Evolutionary conservation across 352 stramenopile genomes (phyloP).

Genomic region (Globisporangium emineosum): DNA sequence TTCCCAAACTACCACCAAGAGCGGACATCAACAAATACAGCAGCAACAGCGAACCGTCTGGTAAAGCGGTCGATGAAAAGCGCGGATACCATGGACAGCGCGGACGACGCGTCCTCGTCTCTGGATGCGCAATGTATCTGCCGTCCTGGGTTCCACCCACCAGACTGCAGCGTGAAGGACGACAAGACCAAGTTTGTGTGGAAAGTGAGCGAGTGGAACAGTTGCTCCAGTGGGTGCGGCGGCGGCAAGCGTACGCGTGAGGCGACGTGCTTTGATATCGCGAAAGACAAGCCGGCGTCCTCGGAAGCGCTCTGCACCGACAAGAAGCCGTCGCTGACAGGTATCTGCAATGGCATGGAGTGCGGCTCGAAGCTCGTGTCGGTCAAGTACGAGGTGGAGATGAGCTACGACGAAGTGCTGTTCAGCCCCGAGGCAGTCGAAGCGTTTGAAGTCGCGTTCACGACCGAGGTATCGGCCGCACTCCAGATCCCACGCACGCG

Average conservation of each 20-base stretch:
- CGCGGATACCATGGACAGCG: slow-evolving; percentile 8
- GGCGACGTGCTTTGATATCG: slow-evolving; percentile 37
- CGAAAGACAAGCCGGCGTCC: slow-evolving; percentile 22
- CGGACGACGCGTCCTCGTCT: slow-evolving; percentile 22
- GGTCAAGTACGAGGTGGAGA: slow-evolving; percentile 68
- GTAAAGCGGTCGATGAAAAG: not conserved
- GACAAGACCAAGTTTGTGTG: slow-evolving; percentile 38
- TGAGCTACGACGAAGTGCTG: slow-evolving; percentile 72
- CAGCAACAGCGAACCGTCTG: not conserved
- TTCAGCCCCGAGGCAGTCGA: slow-evolving; percentile 48
- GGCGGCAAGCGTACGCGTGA: slow-evolving; percentile 46
- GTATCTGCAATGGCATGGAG: slow-evolving; percentile 76
- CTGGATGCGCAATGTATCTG: slow-evolving; percentile 55
- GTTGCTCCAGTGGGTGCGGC: slow-evolving; percentile 61
- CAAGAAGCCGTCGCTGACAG: slow-evolving; percentile 49
- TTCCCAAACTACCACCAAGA: slow-evolving; percentile 59
- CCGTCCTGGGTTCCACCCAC: slow-evolving; percentile 51
- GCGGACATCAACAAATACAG: not conserved
- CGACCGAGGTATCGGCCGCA: slow-evolving; percentile 54
- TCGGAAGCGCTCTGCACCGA: slow-evolving; percentile 29
- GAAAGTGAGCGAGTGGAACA: slow-evolving; percentile 54
- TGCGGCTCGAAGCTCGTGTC: slow-evolving; percentile 68
- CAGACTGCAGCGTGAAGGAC: slow-evolving; percentile 62
- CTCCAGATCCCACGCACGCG: slow-evolving; percentile 56
- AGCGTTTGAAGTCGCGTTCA: slow-evolving; percentile 66